Base-by-base conservation (phyloP, 163 green algal species). In the Chlamydomonas reinhardtii region DNA sequence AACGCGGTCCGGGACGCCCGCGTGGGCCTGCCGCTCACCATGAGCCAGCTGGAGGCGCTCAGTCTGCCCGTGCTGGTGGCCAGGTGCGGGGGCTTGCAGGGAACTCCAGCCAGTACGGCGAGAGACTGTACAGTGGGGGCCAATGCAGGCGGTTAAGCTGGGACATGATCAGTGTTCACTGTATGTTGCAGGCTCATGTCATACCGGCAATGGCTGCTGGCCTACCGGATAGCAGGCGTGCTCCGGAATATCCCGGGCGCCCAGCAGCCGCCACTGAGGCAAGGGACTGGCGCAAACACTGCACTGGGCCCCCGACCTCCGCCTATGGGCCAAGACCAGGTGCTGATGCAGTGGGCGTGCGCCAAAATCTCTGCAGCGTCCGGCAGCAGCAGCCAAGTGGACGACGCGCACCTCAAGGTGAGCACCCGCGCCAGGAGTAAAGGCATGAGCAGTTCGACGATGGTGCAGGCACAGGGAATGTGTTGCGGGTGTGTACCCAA, bases 311-410 rank as follows among this genome's bases (percentile, higher is more conserved):
- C 5, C 8, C 4, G 4, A 17, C 17, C 29, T 0, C 29, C 27
- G 2, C 2, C n/a, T 39, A 37, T 84, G 64, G 37, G 76, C 37
- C 87, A 94, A 64, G 90, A 95, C 39, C 48, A 64, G 32, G 96
- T 99, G 62, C 90, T 99, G 66, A 52, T 92, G 14, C 91, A 96
- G 80, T 99, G 97, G 97, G 97, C 96, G 4, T 95, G 92, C 70
- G 91, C 95, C 82, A 98, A 98, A 74, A 96, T 99, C 85, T 90
- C 39, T 27, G 89, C 94, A 0, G 88, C 89, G 14, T 88, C 94
- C 11, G 68, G 84, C 0, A 85, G 52, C 43, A 64, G 54, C 12
- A 31, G 37, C 25, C 35, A 9, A 37, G 48, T 93, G 39, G 34
- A 81, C 31, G 95, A 98, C 78, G 83, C 74, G 4, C 80, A 93